Evolutionary conservation across 176 grass and related monocot species (phyloP), one percentile per base, ranked within the genome.

Genomic region (Bolboschoenus planiculmis): DNA sequence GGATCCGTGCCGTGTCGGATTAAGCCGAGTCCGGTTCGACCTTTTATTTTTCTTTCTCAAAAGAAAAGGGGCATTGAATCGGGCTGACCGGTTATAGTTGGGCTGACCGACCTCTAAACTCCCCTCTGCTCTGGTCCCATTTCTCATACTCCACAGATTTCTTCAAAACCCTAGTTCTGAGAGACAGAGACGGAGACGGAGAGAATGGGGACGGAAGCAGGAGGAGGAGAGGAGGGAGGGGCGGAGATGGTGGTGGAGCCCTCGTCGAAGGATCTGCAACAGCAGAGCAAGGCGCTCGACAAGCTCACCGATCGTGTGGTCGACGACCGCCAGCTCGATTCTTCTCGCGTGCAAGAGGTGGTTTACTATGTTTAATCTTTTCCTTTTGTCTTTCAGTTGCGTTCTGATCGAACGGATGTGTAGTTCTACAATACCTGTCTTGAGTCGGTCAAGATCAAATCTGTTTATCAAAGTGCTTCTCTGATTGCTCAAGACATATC

Each of bases 271-370:
- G 89, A 91, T 60, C 76, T 91, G 72, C 96, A 95, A 87, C 92
- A 99, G 87, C 96, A 99, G 89, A 99, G 96, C 87, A 99, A 99
- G 87, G 96, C 96, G 57, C 91, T 99, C 27, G 96, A 99, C 89
- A 99, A 99, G 89, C 92, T 99, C 82, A 99, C 96, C 56, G 96
- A 99, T 82, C 96, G 87, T 37, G 88, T 90, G 14, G 96, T 94
- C 67, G 95, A 97, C 68, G 96, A 99, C 36, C 96, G 96, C 77
- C 96, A 99, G 82, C 96, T 99, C 84, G 96, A 99, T 71, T 95
- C 92, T 70, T 94, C 87, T 81, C 90, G 96, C 80, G 96, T 99
- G 58, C 96, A 95, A 87, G 86, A 88, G 74, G 94, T 97, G 65
- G 0, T 81, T 58, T 11, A 73, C 82, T 3, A 59, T 26, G 14